Evolutionary conservation across 2,329 filamentous ascomycete genomes (phyloP), one percentile per base, ranked within the genome.

Genomic region (Exophiala spinifera): DNA sequence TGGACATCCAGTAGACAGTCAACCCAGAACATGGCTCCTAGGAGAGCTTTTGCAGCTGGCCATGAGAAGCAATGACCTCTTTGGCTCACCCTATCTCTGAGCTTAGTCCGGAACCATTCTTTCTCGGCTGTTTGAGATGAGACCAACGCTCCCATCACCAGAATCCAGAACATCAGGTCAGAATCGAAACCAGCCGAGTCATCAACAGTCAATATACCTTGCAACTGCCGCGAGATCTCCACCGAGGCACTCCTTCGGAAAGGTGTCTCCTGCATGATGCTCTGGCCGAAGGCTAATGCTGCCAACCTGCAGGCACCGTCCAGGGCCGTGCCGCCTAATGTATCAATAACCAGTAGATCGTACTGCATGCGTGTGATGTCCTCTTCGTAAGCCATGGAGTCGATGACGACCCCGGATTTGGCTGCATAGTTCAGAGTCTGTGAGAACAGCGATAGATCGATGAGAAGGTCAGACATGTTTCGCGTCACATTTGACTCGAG

Each of bases 331-430:
- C 44, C 39, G 10, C 25, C 10, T 10, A 37, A 14, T 5, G 8
- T 23, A n/a, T 49, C 31, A 20, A 45, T 43, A 28, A 15, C 33
- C 6, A 62, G 53, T 13, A 61, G 39, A 21, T 61, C 51, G 34
- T 61, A 49, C 46, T 57, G 51, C 17, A 61, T 46, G 31, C 52
- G 55, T 4, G 52, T 37, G 4, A 59, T 33, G 19, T 57, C 53
- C 45, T 62, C 53, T 19, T 62, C 56, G 40, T 54, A 57, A 1
- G 51, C 34, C 14, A 23, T 40, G n/a, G 60, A 53, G 36, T 62
- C 55, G 4, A 62, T 10, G 3, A 28, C 25, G 7, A 45, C 36
- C 19, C 39, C 44, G 3, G 28, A 33, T 13, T 48, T 31, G 13
- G 48, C 55, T 4, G 55, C 53, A 20, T 31, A 33, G 11, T 56